Evolutionary conservation across 2,329 filamentous ascomycete genomes (phyloP).

Genomic region (Fusarium tricinctum): DNA sequence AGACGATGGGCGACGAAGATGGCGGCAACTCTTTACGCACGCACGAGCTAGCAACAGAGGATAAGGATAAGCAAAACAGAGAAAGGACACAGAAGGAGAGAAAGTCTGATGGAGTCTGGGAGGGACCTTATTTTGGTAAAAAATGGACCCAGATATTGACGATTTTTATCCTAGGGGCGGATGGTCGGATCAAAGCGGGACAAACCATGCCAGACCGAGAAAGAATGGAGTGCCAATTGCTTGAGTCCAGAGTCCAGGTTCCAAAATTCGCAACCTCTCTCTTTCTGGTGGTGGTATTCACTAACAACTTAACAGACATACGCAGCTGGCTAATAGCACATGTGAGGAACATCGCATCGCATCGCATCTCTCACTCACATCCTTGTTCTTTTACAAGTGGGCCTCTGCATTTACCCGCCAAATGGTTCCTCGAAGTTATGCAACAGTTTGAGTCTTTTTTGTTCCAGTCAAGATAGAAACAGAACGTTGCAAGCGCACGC

Average conservation of each 20-base stretch:
- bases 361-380: constrained; percentile 12
- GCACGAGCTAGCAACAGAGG: constrained; percentile 24
- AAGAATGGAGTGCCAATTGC: constrained; percentile 19
- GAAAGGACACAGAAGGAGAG: constrained; percentile 33
- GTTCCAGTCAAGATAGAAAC: background rate
- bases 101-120: constrained; percentile 37
- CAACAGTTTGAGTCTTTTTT: background rate
- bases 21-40: constrained; percentile 13
- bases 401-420: constrained; percentile 1
- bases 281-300: constrained; percentile 4
- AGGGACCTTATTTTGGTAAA: constrained; percentile 33
- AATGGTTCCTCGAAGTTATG: background rate
- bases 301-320: constrained; percentile 20
- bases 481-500: background rate
- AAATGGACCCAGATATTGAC: constrained; percentile 38
- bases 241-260: background rate
- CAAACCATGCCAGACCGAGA: constrained; percentile 36
- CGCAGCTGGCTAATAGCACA: constrained; percentile 3
- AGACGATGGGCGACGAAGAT: constrained; percentile 1
- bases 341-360: constrained; percentile 8
- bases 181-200: constrained; percentile 43
- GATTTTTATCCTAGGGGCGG: constrained; percentile 37
- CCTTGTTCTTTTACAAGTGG: constrained; percentile 22
- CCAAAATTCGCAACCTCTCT: constrained; percentile 15
- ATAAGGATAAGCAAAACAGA: constrained; percentile 29